A percentile compares a stretch with the other conserved stretches of the same genome.
Conservation (phyloP, 306 rosid genomes). For the Lathyrus aphaca region DNA sequence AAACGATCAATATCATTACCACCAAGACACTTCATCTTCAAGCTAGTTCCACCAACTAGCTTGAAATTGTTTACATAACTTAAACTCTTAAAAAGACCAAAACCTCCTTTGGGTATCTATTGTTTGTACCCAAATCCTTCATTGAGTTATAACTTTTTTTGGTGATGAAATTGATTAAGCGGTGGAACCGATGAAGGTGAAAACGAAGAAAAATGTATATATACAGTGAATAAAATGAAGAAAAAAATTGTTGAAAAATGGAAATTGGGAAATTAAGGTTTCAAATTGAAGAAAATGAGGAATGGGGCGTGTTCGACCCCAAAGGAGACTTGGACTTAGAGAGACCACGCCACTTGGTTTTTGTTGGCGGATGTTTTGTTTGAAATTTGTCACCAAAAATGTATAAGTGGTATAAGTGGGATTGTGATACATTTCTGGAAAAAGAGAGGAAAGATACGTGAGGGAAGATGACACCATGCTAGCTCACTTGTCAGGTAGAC, state of each 20-base stretch:
- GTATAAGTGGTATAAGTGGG: too few species aligned
- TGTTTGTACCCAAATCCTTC: slow-evolving; percentile 35
- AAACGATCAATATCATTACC: slow-evolving; percentile 39
- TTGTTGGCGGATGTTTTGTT: not conserved
- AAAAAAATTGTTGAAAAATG: not conserved
- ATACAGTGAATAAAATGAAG: not conserved
- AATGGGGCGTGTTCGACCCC: not conserved
- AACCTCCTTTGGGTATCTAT: slow-evolving; percentile 36
- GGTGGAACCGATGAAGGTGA: not conserved
- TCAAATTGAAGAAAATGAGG: not conserved
- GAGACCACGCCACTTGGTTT: slow-evolving; percentile 8
- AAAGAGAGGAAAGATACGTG: too few species aligned
- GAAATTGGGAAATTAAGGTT: slow-evolving; percentile 42
- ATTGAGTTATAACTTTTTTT: slow-evolving; percentile 12
- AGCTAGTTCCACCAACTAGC: slow-evolving; percentile 44
- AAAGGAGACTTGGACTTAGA: not conserved
- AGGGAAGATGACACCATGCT: too few species aligned
- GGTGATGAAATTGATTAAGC: slow-evolving; percentile 13
- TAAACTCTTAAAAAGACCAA: slow-evolving; percentile 26
- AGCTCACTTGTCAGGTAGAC: too few species aligned
- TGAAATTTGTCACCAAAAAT: not conserved
- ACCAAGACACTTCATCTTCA: slow-evolving; percentile 49
- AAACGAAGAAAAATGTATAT: slow-evolving; percentile 16
- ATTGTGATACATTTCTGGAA: too few species aligned
- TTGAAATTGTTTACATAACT: slow-evolving; percentile 24